Evolutionary conservation across 306 rosid species (phyloP).

Genomic region (Pyrus betulifolia): DNA sequence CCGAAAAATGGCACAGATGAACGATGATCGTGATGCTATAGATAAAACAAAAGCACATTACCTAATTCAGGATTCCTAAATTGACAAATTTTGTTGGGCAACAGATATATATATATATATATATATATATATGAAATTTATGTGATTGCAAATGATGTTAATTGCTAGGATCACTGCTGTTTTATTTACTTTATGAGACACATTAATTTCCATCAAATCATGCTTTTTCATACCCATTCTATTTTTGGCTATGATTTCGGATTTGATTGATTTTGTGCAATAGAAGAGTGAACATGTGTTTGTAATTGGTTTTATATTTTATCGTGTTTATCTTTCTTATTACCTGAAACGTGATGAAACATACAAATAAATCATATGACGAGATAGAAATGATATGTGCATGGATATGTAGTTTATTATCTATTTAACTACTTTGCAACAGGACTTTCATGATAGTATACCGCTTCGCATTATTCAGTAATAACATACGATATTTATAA

Average conservation of each 20-base stretch:
- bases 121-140: neutral
- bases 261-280: neutral
- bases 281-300: too few relatives aligned
- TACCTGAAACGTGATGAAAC: too few relatives aligned
- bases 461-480: too few relatives aligned
- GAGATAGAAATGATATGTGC: too few relatives aligned
- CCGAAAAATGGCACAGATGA: slow-evolving; percentile 1
- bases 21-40: neutral
- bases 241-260: neutral
- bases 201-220: neutral
- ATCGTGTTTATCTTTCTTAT: too few relatives aligned
- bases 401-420: neutral
- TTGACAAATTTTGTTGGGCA: neutral
- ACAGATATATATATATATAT: too few relatives aligned
- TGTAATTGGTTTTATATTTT: too few relatives aligned
- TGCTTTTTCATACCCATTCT: neutral
- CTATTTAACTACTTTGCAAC: too few relatives aligned
- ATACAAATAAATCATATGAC: too few relatives aligned
- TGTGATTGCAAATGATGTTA: neutral
- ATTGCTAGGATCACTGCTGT: neutral
- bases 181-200: neutral
- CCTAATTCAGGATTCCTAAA: neutral
- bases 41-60: neutral
- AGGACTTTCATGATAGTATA: too few relatives aligned
- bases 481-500: too few relatives aligned